These are phyloP conservation scores for Botryotinia globosa DNA, from an alignment of 2,329 filamentous ascomycete genomes.

Conservation along the genomic window DNA sequence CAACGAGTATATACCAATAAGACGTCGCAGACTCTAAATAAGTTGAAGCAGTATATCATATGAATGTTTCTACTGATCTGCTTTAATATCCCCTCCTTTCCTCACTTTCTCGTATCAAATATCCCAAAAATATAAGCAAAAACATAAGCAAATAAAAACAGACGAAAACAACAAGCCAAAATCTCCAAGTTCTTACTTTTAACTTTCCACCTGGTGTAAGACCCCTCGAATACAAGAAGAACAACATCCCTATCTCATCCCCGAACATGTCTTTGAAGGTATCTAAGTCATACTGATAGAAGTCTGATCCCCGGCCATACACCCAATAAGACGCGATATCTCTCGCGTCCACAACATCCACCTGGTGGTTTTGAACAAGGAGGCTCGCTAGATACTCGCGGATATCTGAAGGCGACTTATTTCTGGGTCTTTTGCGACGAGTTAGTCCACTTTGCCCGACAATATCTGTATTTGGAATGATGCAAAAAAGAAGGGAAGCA, in stretches of 20 bases:
- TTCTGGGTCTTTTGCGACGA: not conserved
- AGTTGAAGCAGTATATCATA: not conserved
- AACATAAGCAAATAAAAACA: too few relatives aligned
- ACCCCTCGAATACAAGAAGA: not conserved
- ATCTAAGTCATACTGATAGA: conserved; percentile 5
- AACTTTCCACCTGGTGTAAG: not conserved
- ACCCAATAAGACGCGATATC: not conserved
- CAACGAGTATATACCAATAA: not conserved
- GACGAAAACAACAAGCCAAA: not conserved
- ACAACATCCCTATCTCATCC: not conserved
- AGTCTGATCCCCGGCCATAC: conserved; percentile 7
- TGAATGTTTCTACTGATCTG: not conserved
- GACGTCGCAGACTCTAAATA: not conserved
- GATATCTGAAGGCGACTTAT: not conserved
- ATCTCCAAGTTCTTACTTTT: rapidly evolving
- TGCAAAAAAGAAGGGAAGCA: not conserved
- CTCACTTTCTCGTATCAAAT: too few relatives aligned
- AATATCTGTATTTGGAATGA: not conserved
- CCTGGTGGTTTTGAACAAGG: conserved; percentile 2
- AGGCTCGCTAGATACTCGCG: not conserved
- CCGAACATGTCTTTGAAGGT: conserved; percentile 8
- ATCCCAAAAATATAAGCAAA: too few relatives aligned
- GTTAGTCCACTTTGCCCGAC: not conserved
- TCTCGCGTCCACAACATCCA: rapidly evolving
- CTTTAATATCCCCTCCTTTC: too few relatives aligned